Evolutionary conservation across 306 rosid genomes (phyloP), one percentile per base, ranked within the genome.

Genomic region (Vicia faba): DNA sequence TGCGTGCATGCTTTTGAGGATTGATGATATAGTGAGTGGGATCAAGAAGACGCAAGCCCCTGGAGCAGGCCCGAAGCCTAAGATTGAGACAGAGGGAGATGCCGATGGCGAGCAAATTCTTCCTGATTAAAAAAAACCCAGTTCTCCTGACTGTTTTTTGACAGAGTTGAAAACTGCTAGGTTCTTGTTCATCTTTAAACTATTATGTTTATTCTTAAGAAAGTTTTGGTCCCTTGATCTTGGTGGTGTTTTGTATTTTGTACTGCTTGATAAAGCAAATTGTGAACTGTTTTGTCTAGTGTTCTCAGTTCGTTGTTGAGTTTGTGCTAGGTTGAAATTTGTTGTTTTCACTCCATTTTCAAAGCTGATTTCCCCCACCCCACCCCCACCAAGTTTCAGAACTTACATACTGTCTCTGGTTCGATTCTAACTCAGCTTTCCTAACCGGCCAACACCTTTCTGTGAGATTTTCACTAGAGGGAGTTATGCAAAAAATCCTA

Each of bases 21-120:
- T 95, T 61, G 97, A 95, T 65, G 99, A 95, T 72, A 86, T 90
- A 64, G 99, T 95, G 82, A 95, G 99, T 31, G 97, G 99, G 11
- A 86, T 95, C 64, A 95, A 95, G 84, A 93, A 89, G 86, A 90
- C 88, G 85, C 91, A 88, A 66, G 83, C 91, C 44, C 84, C 96
- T 49, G 96, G 95, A 53, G 83, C 89, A 59, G 87, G 90, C 39
- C 86, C 98, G 16, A 83, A 93, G 83, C 96, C 95, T 14, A 86
- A 79, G 76, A 67, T 82, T 38, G 99, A 88, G 79, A 89, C 90
- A 0, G 96, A 80, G 75, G 92, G 70, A 11, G 97, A 86, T 80
- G 96, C 99, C 44, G 99, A 90, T 50, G 64, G 71, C 35, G 99
- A 86, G 81, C 95, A 90, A 83, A 90, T 90, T 40, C 84, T 90